These are phyloP conservation scores for Aechmea fasciata DNA, from an alignment of 176 grass and related monocot species.

Conservation along the genomic window DNA sequence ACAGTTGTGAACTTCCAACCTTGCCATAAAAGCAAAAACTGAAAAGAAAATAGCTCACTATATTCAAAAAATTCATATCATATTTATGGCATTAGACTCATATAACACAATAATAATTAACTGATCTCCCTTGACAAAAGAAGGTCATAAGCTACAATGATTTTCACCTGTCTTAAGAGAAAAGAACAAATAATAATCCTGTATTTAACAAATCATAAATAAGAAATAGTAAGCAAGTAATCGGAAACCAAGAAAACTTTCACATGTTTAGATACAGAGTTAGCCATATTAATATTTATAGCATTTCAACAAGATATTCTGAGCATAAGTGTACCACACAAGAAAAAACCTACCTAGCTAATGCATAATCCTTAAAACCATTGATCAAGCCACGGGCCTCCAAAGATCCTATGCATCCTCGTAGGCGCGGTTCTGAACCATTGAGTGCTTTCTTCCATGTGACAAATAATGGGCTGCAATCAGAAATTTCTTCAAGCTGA, in stretches of 20 bases:
- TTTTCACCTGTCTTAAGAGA: no score
- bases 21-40: no score
- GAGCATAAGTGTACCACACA: background rate
- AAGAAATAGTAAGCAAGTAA: background rate
- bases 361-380: slow-evolving; percentile 84
- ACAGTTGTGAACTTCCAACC: no score
- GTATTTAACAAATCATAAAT: no score
- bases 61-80: no score
- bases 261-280: background rate
- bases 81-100: no score
- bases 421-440: slow-evolving; percentile 77
- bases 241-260: background rate
- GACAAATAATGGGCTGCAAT: slow-evolving; percentile 94
- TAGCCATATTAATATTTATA: background rate
- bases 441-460: slow-evolving; percentile 96
- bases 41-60: no score
- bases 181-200: no score
- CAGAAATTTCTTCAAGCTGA: background rate
- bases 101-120: no score
- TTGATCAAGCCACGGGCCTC: slow-evolving; percentile 70
- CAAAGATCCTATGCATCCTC: slow-evolving; percentile 95
- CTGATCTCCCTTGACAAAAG: no score
- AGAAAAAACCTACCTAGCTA: slow-evolving; percentile 58
- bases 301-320: background rate
- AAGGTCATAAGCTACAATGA: no score